Conservation (phyloP, 768 basidiomycete species). For the Boletus speciosus region DNA sequence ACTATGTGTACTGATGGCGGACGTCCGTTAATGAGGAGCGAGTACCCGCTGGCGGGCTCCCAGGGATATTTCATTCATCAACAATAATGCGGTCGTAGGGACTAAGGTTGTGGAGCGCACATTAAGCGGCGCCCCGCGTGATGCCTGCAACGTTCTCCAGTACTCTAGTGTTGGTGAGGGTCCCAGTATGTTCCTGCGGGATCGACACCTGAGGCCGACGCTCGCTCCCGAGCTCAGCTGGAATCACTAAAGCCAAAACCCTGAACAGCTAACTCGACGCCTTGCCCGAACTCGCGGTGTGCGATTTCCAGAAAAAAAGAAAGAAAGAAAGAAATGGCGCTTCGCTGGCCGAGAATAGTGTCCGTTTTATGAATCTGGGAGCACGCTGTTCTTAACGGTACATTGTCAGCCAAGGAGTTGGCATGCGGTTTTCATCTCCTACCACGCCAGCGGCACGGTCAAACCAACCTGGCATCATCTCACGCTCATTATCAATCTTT, state of each 20-base stretch:
- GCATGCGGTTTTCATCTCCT: constrained; percentile 7
- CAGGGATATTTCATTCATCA: constrained; percentile 1
- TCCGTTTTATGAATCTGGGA: constrained; percentile 14
- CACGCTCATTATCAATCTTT: neutral
- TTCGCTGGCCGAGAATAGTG: neutral
- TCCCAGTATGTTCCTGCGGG: neutral
- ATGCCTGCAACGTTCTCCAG: neutral
- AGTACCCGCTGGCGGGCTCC: neutral
- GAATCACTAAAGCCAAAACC: neutral
- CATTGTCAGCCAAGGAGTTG: neutral
- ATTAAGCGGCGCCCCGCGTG: constrained; percentile 4
- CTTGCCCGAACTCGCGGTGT: neutral
- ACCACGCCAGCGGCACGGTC: neutral
- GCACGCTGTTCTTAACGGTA: neutral
- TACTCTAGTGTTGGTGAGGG: too few relatives aligned
- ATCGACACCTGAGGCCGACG: constrained; percentile 1
- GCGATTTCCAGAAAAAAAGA: neutral
- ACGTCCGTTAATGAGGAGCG: neutral
- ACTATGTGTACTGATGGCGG: neutral
- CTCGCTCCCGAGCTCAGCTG: neutral
- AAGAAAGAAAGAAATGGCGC: neutral
- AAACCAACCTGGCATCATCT: neutral
- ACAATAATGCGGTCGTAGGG: neutral
- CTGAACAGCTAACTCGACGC: neutral
- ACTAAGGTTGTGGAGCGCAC: neutral